Percentiles rank a stretch among this genome's conserved stretches.
phyloP scores from a whole-genome alignment of 805 yeast species.

The Saccharomycopsis fermentans region DNA sequence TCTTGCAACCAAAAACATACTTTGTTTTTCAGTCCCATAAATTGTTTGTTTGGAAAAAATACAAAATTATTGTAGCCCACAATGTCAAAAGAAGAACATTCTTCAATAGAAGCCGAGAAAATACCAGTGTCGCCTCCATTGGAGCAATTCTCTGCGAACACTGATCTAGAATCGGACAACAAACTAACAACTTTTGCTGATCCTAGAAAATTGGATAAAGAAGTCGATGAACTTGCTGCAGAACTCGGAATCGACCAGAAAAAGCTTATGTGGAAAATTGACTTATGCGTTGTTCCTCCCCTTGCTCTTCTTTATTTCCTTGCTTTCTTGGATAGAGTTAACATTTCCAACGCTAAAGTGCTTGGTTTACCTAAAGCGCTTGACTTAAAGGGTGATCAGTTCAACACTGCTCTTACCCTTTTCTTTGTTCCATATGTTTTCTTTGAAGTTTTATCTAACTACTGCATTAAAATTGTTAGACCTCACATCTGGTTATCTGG shows the following conservation, averaged over 20 bases:
- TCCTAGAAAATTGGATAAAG: background rate
- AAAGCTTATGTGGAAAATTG: constrained; percentile 53
- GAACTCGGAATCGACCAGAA: constrained; percentile 38
- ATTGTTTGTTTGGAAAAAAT: too few relatives aligned
- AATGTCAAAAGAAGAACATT: background rate
- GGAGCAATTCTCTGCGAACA: background rate
- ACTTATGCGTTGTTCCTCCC: constrained; percentile 50
- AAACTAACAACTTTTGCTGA: background rate
- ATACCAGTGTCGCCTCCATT: background rate
- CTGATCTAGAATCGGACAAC: background rate
- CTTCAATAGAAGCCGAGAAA: background rate
- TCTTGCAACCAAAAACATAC: too few relatives aligned
- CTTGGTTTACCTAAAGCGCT: constrained; percentile 56
- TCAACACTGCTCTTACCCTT: constrained; percentile 53
- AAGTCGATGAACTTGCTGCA: constrained; percentile 1
- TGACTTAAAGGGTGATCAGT: constrained; percentile 45
- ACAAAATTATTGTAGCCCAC: background rate
- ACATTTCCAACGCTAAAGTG: constrained; percentile 70
- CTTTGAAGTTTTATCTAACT: constrained; percentile 58
- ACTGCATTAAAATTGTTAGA: constrained; percentile 42
- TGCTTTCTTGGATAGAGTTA: constrained; percentile 73
- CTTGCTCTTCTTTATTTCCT: constrained; percentile 65
- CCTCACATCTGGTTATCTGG: constrained; percentile 58
- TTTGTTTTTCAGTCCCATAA: too few relatives aligned
- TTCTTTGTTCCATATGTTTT: constrained; percentile 63